phyloP scores from a whole-genome alignment of 768 basidiomycete genomes.

The Macrolepiota fuliginosa region DNA sequence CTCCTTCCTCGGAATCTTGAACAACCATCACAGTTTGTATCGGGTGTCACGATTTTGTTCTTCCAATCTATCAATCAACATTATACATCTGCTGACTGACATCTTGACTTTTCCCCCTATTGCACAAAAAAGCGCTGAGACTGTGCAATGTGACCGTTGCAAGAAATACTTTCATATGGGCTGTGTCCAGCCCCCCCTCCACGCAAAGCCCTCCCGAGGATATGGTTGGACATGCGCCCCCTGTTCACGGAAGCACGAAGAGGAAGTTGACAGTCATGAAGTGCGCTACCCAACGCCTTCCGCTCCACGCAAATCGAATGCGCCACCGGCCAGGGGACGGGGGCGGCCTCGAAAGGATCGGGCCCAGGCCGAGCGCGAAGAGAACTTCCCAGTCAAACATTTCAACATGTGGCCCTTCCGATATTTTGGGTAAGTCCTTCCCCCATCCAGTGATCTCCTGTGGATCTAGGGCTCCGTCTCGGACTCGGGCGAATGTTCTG shows the following conservation, averaged over 20 bases:
- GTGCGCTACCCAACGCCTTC: constrained; percentile 56
- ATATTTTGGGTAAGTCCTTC: constrained; percentile 84
- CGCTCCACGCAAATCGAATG: constrained; percentile 56
- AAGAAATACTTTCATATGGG: constrained; percentile 93
- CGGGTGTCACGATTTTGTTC: constrained; percentile 10
- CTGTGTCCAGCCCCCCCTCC: constrained; percentile 89
- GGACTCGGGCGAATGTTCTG: constrained; percentile 5
- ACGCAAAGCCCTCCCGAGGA: constrained; percentile 89
- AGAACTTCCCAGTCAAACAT: constrained; percentile 75
- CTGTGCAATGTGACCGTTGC: constrained; percentile 89
- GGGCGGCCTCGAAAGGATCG: constrained; percentile 80
- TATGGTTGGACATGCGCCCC: constrained; percentile 98
- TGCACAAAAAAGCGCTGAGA: constrained; percentile 55
- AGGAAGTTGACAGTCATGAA: constrained; percentile 77
- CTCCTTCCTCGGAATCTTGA: neutral
- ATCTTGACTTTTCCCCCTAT: constrained; percentile 16
- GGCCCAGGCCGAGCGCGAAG: constrained; percentile 70
- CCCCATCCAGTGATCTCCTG: neutral
- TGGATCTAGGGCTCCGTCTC: constrained; percentile 11
- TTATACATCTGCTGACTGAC: constrained; percentile 5
- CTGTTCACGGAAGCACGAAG: constrained; percentile 84
- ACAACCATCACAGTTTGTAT: constrained; percentile 12
- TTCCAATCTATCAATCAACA: constrained; percentile 15
- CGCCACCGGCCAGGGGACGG: constrained; percentile 68
- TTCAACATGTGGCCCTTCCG: constrained; percentile 93